A percentile compares a stretch with the other conserved stretches of the same genome.
phyloP scores from a whole-genome alignment of 305 asterid genomes.

The Solanum hybrid region DNA sequence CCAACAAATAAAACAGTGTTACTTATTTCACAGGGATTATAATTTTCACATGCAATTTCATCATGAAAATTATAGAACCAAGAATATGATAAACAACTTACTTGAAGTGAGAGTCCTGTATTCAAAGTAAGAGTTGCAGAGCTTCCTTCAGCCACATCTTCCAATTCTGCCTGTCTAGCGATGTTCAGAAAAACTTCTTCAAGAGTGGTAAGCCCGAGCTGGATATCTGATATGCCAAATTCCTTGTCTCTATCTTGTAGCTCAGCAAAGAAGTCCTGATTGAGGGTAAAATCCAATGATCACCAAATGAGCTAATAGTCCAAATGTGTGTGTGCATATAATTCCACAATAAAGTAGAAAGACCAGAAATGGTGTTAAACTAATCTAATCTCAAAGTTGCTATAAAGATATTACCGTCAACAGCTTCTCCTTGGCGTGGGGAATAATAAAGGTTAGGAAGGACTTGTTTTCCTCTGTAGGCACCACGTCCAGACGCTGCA shows the following conservation, averaged over 20 bases:
- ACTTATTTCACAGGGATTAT: neutral
- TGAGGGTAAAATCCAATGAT: neutral
- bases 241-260: conserved; percentile 56
- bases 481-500: conserved; percentile 56
- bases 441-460: conserved; percentile 63
- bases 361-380: neutral
- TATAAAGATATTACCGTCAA: conserved; percentile 43
- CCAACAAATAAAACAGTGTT: neutral
- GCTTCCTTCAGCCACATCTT: conserved; percentile 48
- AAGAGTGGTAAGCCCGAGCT: conserved; percentile 79
- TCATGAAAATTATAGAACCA: neutral
- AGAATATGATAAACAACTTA: conserved; percentile 8
- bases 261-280: conserved; percentile 63
- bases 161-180: conserved; percentile 69
- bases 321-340: neutral
- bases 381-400: neutral
- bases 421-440: conserved; percentile 71
- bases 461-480: conserved; percentile 77
- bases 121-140: conserved; percentile 43
- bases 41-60: neutral
- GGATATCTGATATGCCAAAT: conserved; percentile 69
- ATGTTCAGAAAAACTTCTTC: conserved; percentile 90
- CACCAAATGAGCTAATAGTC: neutral
- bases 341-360: neutral
- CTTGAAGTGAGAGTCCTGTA: conserved; percentile 55